These are phyloP conservation scores for Acrocalymma vagum DNA, from an alignment of 2,329 filamentous ascomycete genomes.

Conservation along the genomic window DNA sequence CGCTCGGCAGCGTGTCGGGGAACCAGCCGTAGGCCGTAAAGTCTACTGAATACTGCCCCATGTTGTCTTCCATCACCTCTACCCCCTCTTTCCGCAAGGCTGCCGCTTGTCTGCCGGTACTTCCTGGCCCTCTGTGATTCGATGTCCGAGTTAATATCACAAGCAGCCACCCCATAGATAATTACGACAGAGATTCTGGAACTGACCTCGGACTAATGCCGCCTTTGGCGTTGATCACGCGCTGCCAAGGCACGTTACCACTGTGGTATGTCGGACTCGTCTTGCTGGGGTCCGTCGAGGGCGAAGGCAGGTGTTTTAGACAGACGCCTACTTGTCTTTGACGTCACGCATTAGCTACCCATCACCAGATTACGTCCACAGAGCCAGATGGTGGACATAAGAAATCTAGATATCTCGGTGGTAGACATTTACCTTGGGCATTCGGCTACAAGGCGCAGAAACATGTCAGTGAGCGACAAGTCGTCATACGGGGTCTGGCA, in stretches of 20 bases:
- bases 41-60: constrained; percentile 59
- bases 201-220: constrained; percentile 82
- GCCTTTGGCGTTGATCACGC: constrained; percentile 88
- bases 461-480: constrained; percentile 33
- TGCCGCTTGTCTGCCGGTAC: constrained; percentile 57
- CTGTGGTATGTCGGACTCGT: constrained; percentile 68
- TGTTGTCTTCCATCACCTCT: constrained; percentile 52
- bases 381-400: too few relatives aligned
- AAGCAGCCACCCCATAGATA: too few relatives aligned
- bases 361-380: too few relatives aligned
- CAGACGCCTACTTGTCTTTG: constrained; percentile 84
- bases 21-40: constrained; percentile 60
- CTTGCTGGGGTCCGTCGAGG: constrained; percentile 51
- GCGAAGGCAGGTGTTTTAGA: constrained; percentile 80
- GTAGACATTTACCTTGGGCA: constrained; percentile 52
- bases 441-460: constrained; percentile 47
- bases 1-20: constrained; percentile 59
- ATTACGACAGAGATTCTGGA: constrained; percentile 12
- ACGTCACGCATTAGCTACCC: constrained; percentile 63
- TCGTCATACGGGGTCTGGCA: constrained; percentile 10
- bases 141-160: too few relatives aligned
- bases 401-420: constrained; percentile 19
- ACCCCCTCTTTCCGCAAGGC: constrained; percentile 58
- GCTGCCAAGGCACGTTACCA: constrained; percentile 90
- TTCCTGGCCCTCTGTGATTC: constrained; percentile 51